Base-by-base conservation (phyloP, 768 basidiomycete genomes). In the Amyloporia xantha region DNA sequence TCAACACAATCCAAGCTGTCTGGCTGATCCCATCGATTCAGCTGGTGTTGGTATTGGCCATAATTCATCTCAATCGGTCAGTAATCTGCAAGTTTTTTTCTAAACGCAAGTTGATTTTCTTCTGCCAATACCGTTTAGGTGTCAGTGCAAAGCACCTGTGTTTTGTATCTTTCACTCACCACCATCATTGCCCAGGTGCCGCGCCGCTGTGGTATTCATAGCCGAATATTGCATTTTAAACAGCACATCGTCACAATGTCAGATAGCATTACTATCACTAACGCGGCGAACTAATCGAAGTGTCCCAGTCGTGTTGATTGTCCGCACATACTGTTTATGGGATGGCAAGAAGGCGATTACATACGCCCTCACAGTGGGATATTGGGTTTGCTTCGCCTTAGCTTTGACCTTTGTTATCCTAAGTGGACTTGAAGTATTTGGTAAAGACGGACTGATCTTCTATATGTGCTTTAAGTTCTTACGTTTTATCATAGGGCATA, bases 211-310 rank as follows among this genome's bases (percentile, higher is more conserved):
- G 12, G 11, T 17, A 35, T 17, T 45, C 9, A 17, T 45, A n/a
- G 19, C 17, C 11, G 28, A 17, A 33, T 45, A 45, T 19, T 19
- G 44, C 11, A 17, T 45, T 6, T 10, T 45, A 19, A 25, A 20
- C n/a, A 45, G 27, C n/a, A 33, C 44, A 17, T 36, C 24, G 33
- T n/a, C 28, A 35, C 44, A 45, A 36, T 45, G 44, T 45, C 4
- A 26, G 42, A 26, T n/a, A n/a, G n/a, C 4, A 24, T 15, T 26
- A 17, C 12, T 33, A 24, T 19, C 2, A 45, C 36, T 19, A 17
- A 6, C 21, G 5, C 33, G 17, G n/a, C 23, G 20, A 19, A 20
- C 44, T 45, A 20, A 45, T 4, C 5, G 11, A 33, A 17, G n/a
- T 30, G 6, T n/a, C n/a, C n/a, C 30, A 45, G 44, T 45, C 17